Evolutionary conservation across 2,329 filamentous ascomycete genomes (phyloP), one percentile per base, ranked within the genome.

Genomic region (Clarireedia monteithiana): DNA sequence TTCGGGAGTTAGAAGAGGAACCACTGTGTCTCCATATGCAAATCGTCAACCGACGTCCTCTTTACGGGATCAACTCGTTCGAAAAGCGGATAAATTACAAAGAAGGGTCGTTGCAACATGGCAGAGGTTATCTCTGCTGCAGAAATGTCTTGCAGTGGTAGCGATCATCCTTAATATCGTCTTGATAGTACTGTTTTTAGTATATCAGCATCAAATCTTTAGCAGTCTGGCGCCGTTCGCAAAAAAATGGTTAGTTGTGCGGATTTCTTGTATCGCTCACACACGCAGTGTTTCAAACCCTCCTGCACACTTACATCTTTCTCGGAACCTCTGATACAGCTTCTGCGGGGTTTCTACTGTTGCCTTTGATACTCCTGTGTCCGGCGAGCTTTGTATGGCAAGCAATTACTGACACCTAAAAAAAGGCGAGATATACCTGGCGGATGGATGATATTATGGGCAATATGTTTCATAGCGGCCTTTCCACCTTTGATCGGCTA

Each of bases 121-220:
- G 72, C 69, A 76, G 60, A 73, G 73, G 60, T 74, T 89, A 52
- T 75, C 80, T 14, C 74, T 80, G 1, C 66, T 82, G 55, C 86
- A 95, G 70, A 81, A 81, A 63, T 70, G 83, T 6, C 74, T 84
- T 20, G 75, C 85, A 20, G 70, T 79, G 12, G 58, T 77, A 3
- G 81, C 73, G 24, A 72, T 75, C 7, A 49, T 86, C 15, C 67
- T 77, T 0, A 60, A 62, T 17, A 58, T 76, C n/a, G 74, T 81
- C 7, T 66, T 89, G 12, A 73, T 77, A 27, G 74, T 95, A 53
- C 73, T 91, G 4, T 85, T 89, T 69, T 74, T 95, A 55, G 70
- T 92, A 59, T 94, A 89, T 76, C 89, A 85, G 61, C 85, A 92
- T 70, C 74, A 78, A 62, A 86, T 97, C 68, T 95, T 96, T 74